These are phyloP conservation scores for Bruguiera hainesii DNA, from an alignment of 441 rosid species.

Conservation along the genomic window DNA sequence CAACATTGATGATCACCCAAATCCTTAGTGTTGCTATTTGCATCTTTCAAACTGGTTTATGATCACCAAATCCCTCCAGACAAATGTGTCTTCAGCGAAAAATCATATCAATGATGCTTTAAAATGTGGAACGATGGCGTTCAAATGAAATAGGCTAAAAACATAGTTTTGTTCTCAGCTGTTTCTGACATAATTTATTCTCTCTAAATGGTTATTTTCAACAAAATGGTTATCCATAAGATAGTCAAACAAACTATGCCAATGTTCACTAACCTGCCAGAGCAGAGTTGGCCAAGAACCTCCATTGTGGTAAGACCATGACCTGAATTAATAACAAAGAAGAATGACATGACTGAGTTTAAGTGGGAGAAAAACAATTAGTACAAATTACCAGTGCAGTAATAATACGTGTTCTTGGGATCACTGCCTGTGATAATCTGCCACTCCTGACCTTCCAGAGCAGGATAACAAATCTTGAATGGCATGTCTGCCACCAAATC, in stretches of 20 bases:
- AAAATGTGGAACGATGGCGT: neutral
- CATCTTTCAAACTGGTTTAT: neutral
- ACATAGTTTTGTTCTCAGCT: neutral
- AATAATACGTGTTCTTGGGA: constrained; percentile 85
- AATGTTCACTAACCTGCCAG: constrained; percentile 65
- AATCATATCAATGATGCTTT: constrained; percentile 1
- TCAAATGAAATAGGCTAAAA: neutral
- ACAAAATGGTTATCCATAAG: neutral
- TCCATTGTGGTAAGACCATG: constrained; percentile 92
- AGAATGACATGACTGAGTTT: constrained; percentile 3
- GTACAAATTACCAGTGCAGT: constrained; percentile 9
- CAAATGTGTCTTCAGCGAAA: neutral
- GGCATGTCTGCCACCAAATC: constrained; percentile 92
- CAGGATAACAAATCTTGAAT: constrained; percentile 87
- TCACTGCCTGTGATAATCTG: constrained; percentile 87
- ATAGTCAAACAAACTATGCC: constrained; percentile 2
- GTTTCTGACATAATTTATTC: neutral
- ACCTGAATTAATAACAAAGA: constrained; percentile 41
- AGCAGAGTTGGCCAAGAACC: constrained; percentile 94
- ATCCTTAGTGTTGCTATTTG: neutral
- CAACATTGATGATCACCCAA: neutral
- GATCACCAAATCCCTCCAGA: neutral
- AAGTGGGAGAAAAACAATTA: neutral
- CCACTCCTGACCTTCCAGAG: constrained; percentile 94
- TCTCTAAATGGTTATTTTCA: neutral